Evolutionary conservation across 805 yeast species (phyloP), one percentile per base, ranked within the genome.

Genomic region (Kazachstania martiniae): DNA sequence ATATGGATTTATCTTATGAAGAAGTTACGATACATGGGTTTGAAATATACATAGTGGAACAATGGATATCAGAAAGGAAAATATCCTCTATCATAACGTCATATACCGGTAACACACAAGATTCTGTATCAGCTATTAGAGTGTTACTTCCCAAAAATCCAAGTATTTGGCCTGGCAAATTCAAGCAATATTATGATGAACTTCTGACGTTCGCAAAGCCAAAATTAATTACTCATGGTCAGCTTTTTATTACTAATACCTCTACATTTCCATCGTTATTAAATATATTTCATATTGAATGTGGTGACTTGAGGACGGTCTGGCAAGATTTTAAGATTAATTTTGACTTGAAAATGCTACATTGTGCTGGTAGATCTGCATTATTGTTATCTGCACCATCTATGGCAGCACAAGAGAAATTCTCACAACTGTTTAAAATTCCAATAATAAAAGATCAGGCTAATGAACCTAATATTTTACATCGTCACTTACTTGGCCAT

Each of bases 21-120:
- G 66, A 65, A 33, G 55, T 75, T 5, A 59, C 57, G 7, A 63
- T 79, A 14, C 44, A 63, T 1, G 97, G 98, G 2, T 86, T 80
- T 50, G 97, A 91, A 56, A 70, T 82, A 10, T 91, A 91, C 51
- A 63, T 91, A 22, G 94, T 89, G 9, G 97, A 91, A 53, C 96
- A 89, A 53, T 91, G 98, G 98, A 77, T 82, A 3, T 65, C 79
- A 18, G 77, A 76, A 38, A 64, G 98, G 26, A 65, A 70, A 28
- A 59, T 74, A n/a, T 76, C 83, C 18, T 67, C 80, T 1, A 66
- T 81, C 4, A 77, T 89, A n/a, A 74, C 91, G 1, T 74, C 89
- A 0, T 91, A 70, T 52, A 91, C 98, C 0, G 98, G 98, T 3
- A 82, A 85, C 49, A 49, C 71, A 5, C 64, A 64, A 12, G 82